Evolutionary conservation across 2,329 filamentous ascomycete species (phyloP).

Genomic region (Thielaviopsis ethacetica): DNA sequence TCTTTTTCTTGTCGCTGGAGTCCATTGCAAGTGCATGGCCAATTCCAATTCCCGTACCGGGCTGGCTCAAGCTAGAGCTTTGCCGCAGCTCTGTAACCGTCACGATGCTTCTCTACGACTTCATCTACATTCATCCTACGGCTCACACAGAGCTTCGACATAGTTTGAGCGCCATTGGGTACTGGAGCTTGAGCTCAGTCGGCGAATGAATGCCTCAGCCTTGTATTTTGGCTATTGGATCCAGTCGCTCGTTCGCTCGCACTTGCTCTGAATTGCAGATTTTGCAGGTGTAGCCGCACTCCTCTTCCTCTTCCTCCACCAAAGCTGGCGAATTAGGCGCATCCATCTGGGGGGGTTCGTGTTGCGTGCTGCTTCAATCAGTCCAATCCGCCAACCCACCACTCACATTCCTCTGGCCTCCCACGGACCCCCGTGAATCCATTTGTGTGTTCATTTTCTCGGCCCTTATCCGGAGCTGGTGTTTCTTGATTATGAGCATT

Average conservation of each 20-base stretch:
- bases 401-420: background rate
- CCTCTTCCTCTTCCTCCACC: background rate
- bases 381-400: background rate
- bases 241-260: background rate
- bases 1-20: background rate
- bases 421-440: too few relatives aligned
- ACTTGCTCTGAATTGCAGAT: background rate
- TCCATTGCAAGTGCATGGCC: background rate
- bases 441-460: too few relatives aligned
- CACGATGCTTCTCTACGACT: background rate
- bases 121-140: background rate
- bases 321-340: background rate
- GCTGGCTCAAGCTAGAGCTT: background rate
- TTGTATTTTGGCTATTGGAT: background rate
- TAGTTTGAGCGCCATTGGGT: background rate
- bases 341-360: background rate
- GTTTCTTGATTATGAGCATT: background rate
- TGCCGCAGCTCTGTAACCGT: background rate
- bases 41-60: too few relatives aligned
- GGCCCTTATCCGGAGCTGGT: background rate
- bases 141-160: background rate
- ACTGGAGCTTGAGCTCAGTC: background rate
- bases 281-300: background rate
- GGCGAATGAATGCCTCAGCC: background rate
- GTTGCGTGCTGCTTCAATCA: background rate